Evolutionary conservation across 345 rosid genomes (phyloP).

Genomic region (Eucalyptus regnans): DNA sequence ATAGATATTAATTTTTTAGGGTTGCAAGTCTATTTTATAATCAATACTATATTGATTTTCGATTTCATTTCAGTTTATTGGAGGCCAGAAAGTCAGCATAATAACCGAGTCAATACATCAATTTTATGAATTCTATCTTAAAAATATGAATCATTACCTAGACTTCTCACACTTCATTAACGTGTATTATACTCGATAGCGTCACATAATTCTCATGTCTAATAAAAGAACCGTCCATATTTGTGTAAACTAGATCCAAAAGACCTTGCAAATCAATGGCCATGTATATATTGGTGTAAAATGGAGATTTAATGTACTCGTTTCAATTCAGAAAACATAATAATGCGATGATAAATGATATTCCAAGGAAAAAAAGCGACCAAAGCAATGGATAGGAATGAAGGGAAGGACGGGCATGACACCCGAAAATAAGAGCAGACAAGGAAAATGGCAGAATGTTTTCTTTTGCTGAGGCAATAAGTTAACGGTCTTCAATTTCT

Average conservation of each 20-base stretch:
- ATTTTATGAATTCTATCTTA: background rate
- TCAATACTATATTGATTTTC: background rate
- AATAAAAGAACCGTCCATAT: background rate
- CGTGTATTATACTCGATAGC: background rate
- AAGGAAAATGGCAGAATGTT: background rate
- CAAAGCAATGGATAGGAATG: background rate
- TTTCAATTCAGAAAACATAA: background rate
- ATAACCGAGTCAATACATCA: background rate
- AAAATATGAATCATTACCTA: background rate
- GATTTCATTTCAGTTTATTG: background rate
- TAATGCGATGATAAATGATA: too few species aligned
- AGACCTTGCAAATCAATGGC: background rate
- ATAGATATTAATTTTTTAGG: background rate
- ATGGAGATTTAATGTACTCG: background rate
- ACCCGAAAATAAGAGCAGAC: background rate
- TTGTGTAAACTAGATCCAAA: background rate
- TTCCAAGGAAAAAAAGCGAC: background rate
- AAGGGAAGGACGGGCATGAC: background rate
- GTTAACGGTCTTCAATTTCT: background rate
- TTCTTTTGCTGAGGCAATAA: background rate
- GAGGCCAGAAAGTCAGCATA: background rate
- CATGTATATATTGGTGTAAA: background rate
- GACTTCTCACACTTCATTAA: background rate
- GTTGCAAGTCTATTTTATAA: background rate
- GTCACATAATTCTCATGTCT: background rate